Evolutionary conservation across 495 filamentous ascomycete species (phyloP).

Genomic region (Physcia stellaris): DNA sequence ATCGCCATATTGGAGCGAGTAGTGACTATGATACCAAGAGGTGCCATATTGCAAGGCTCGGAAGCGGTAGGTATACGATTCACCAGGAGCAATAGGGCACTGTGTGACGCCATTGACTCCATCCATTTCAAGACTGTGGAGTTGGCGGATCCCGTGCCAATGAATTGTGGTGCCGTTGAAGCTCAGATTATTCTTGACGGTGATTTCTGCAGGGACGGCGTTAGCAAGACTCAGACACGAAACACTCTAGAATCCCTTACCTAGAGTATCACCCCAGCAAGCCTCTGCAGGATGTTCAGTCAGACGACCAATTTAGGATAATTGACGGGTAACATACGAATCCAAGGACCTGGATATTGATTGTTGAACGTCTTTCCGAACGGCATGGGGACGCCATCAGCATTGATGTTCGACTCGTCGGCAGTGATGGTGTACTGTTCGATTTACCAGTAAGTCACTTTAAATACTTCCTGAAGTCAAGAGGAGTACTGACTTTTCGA

Average conservation of each 20-base stretch:
- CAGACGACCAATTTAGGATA: background rate
- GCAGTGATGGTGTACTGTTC: constrained; percentile 3
- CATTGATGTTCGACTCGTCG: background rate
- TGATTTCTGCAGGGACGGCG: constrained; percentile 9
- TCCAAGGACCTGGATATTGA: constrained; percentile 27
- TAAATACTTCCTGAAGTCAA: no score
- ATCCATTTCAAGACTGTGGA: constrained; percentile 29
- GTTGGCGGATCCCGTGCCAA: constrained; percentile 44
- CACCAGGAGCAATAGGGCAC: constrained; percentile 34
- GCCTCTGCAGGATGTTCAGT: constrained; percentile 9
- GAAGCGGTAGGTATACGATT: constrained; percentile 33
- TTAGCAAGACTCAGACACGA: background rate
- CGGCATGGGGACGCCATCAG: constrained; percentile 6
- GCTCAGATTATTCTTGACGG: constrained; percentile 16
- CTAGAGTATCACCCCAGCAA: constrained; percentile 29
- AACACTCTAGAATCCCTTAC: background rate
- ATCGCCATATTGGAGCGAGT: constrained; percentile 23
- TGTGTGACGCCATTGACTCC: constrained; percentile 33
- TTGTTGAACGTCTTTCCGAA: constrained; percentile 9
- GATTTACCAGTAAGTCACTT: no score
- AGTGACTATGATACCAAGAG: constrained; percentile 36
- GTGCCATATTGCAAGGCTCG: constrained; percentile 27
- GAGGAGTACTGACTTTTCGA: background rate
- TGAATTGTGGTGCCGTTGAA: constrained; percentile 32
- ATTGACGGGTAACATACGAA: constrained; percentile 2